phyloP scores from a whole-genome alignment of 108 stramenopile genomes.

The Mediolabrus comicus region DNA sequence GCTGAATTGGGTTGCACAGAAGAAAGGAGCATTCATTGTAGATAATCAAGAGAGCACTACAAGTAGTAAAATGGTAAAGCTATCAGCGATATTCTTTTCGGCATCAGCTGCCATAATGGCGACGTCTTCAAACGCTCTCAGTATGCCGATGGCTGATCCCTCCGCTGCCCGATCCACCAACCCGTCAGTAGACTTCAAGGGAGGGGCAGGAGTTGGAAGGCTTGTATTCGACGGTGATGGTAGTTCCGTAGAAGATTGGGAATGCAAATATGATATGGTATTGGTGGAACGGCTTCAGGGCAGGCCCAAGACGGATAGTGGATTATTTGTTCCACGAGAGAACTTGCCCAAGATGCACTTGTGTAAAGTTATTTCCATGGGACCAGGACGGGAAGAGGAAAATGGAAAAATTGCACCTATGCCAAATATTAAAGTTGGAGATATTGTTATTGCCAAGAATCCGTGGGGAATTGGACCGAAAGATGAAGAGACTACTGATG shows the following conservation, averaged over 20 bases:
- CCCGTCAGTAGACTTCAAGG: constrained; percentile 50
- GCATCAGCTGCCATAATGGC: constrained; percentile 6
- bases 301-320: constrained; percentile 57
- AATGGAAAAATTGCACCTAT: constrained; percentile 77
- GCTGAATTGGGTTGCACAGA: no score
- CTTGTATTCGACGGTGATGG: constrained; percentile 55
- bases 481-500: constrained; percentile 85
- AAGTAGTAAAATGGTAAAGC: neutral
- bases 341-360: constrained; percentile 84
- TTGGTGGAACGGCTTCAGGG: constrained; percentile 85
- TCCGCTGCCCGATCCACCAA: constrained; percentile 38
- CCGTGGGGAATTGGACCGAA: constrained; percentile 94
- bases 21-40: no score
- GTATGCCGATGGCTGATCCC: constrained; percentile 30
- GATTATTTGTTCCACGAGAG: constrained; percentile 77
- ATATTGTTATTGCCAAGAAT: constrained; percentile 83
- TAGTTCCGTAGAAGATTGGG: constrained; percentile 31
- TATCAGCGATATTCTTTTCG: constrained; percentile 7
- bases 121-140: constrained; percentile 14
- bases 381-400: constrained; percentile 84
- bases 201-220: constrained; percentile 78
- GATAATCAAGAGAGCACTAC: no score
- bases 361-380: constrained; percentile 73
- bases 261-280: constrained; percentile 86
- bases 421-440: constrained; percentile 76